Base-by-base conservation (phyloP, 257 asterid species). In the Coffea eugenioides region DNA sequence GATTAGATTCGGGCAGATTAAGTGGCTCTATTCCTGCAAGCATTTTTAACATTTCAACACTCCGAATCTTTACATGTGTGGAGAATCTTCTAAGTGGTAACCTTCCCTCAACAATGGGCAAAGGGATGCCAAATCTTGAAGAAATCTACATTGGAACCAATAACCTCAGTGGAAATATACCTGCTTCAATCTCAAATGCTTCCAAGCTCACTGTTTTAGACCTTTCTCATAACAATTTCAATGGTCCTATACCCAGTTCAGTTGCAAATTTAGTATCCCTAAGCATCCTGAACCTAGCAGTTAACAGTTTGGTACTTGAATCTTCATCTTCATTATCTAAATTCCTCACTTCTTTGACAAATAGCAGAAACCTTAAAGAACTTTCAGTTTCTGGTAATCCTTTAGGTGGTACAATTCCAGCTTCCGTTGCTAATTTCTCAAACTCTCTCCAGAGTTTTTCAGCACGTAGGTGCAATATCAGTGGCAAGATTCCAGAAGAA, bases 41-140 rank as follows among this genome's bases (percentile, higher is more conserved):
- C n/a, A 75, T 86, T 27, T 88, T 86, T 72, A 84, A 86, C 82
- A 80, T 88, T 18, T 76, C 88, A 68, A 56, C 85, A 39, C 64
- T 87, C 41, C 36, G 9, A 81, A 9, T 78, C 3, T 61, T 85
- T 18, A 12, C 81, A 18, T 23, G 66, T 14, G 12, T 8, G 4
- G 51, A 7, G 5, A 74, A 56, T 74, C 1, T 36, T 2, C 27
- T 74, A 1, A 69, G 82, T 4, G 85, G 74, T 67, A 27, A 4
- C 48, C 67, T 76, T n/a, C 80, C 80, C 64, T 62, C 80, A 25
- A 45, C 31, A 8, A 36, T 62, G 52, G 80, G 73, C 27, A 39
- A 75, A 41, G 71, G 71, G 41, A 1, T 41, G 79, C 71, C 36
- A 4, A 61, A 41, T 41, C 71, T 76, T 41, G 25, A 48, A 76